phyloP scores from a whole-genome alignment of 2,329 filamentous ascomycete species.

The Parastagonospora nodorum region DNA sequence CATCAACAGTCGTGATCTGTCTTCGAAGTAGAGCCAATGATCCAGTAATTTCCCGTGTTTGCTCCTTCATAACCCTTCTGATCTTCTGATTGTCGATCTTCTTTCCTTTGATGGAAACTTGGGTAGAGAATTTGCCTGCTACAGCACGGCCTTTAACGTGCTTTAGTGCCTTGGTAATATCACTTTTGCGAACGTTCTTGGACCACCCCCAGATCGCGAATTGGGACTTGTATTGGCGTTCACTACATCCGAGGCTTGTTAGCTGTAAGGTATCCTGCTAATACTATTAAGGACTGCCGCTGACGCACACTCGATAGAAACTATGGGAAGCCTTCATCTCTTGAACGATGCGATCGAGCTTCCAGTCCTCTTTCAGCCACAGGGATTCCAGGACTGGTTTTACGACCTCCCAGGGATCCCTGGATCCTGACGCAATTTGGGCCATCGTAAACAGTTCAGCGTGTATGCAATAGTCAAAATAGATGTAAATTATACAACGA shows the following conservation, averaged over 20 bases:
- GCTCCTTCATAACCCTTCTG: conserved; percentile 26
- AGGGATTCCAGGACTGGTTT: background rate
- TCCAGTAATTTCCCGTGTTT: conserved; percentile 8
- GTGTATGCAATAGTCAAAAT: too few species aligned
- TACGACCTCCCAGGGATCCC: background rate
- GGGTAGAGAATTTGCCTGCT: conserved; percentile 13
- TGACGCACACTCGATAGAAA: background rate
- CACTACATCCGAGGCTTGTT: conserved; percentile 16
- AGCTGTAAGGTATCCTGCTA: background rate
- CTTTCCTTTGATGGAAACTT: conserved; percentile 27
- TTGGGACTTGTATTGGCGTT: conserved; percentile 40
- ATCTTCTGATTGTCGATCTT: conserved; percentile 32
- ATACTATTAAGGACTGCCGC: background rate
- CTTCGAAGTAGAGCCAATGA: background rate
- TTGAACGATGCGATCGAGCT: background rate
- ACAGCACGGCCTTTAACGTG: conserved; percentile 17
- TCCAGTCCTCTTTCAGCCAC: background rate
- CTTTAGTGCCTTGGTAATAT: background rate
- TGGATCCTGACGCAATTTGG: background rate
- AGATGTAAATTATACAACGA: too few species aligned
- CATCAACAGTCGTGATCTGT: background rate
- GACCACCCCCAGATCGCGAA: conserved; percentile 40
- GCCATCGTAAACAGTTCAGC: background rate
- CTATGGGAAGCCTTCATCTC: background rate
- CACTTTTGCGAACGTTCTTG: conserved; percentile 26